phyloP scores from a whole-genome alignment of 768 basidiomycete genomes.

The Phlebiopsis flavidoalba region DNA sequence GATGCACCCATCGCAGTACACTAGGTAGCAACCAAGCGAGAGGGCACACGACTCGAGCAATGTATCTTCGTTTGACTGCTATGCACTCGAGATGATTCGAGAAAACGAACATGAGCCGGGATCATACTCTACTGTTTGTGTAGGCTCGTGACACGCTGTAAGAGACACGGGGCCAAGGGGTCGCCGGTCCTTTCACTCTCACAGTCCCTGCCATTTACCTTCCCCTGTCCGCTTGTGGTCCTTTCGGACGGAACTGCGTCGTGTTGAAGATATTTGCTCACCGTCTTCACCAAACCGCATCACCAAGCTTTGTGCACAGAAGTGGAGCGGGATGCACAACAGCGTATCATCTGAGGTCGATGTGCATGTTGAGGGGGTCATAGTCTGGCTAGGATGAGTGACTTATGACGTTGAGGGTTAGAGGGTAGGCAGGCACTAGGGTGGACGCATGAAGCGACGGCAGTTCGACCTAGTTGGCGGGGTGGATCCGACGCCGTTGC shows the following conservation, averaged over 20 bases:
- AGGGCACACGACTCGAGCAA: constrained; percentile 82
- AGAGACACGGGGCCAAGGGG: constrained; percentile 32
- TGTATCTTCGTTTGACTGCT: constrained; percentile 72
- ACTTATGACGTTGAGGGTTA: too few relatives aligned
- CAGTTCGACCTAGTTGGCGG: constrained; percentile 12
- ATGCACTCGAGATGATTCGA: not conserved
- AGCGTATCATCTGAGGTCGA: constrained; percentile 56
- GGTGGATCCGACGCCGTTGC: constrained; percentile 16
- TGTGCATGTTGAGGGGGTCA: constrained; percentile 45
- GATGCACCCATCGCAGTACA: constrained; percentile 98
- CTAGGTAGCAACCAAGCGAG: constrained; percentile 74
- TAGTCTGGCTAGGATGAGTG: too few relatives aligned
- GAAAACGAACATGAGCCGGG: not conserved
- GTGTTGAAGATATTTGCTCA: constrained; percentile 1
- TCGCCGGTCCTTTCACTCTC: constrained; percentile 46
- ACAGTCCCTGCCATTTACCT: constrained; percentile 31
- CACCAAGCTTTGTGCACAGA: too few relatives aligned
- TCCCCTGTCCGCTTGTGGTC: constrained; percentile 46
- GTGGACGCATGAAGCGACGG: constrained; percentile 36
- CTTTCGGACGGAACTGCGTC: constrained; percentile 17
- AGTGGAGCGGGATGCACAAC: constrained; percentile 65
- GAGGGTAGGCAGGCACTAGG: constrained; percentile 45
- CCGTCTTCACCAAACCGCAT: constrained; percentile 22
- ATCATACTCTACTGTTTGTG: constrained; percentile 32
- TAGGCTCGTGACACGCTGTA: constrained; percentile 28